Evolutionary conservation across 2,329 filamentous ascomycete species (phyloP), one percentile per base, ranked within the genome.

Genomic region (Aspergillus cejpii): DNA sequence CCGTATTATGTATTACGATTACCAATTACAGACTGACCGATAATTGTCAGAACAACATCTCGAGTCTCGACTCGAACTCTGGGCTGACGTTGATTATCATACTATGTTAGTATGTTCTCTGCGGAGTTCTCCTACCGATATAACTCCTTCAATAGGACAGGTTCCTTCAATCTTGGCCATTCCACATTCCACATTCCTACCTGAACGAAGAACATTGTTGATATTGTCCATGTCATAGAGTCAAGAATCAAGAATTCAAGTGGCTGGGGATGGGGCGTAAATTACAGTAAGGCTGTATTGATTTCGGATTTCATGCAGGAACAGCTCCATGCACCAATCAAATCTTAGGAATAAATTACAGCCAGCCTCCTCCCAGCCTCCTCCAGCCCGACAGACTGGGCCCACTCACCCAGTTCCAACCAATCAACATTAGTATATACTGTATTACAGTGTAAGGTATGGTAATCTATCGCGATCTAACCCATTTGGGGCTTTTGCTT

Each of bases 281-380:
- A 19, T 17, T 34, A 34, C 31, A 6, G 31, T 34, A 34, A 19
- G 31, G 26, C 21, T 17, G 26, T 39, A 39, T 27, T 3, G 5
- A 39, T 15, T 19, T 20, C 5, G 37, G n/a, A 39, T 39, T 15
- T 39, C 37, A 39, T 39, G 37, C 37, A 39, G 37, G 37, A 39
- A 39, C 37, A 14, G 37, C 14, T 19, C 17, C 2, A 2, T 12
- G 10, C 2, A 10, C 37, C 37, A 39, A 39, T 39, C 23, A 27
- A 1, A 17, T 7, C 7, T 2, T 1, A 20, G 15, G 23, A 37
- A 45, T 40, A 45, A 29, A 36, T 31, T 45, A 27, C 24, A 26
- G 21, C 34, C 49, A 51, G 49, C 49, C 49, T 39, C 49, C 43
- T 41, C 49, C 49, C 49, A 51, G 42, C 49, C 49, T 38, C 49